These are phyloP conservation scores for Penicillium sp. DNA, from an alignment of 2,329 filamentous ascomycete species.

Conservation along the genomic window DNA sequence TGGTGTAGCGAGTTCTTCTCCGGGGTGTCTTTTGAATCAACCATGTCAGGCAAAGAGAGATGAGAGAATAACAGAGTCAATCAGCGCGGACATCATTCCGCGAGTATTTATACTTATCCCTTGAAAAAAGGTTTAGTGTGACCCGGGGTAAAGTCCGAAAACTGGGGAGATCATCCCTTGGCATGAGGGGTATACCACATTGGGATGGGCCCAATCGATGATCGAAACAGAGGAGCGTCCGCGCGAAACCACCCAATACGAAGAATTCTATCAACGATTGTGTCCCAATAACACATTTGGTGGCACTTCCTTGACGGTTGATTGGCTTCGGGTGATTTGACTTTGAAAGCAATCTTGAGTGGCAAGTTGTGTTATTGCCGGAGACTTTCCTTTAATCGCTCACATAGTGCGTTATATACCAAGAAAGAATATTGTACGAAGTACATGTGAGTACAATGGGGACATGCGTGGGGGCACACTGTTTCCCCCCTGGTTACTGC, in stretches of 20 bases:
- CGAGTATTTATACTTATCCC: background rate
- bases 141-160: slow-evolving; percentile 6
- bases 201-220: background rate
- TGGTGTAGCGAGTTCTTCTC: slow-evolving; percentile 13
- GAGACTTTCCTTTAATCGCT: background rate
- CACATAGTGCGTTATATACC: background rate
- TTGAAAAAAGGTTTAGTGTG: background rate
- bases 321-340: background rate
- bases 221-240: slow-evolving; percentile 2
- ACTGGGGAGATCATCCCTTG: slow-evolving; percentile 1
- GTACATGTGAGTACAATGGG: background rate
- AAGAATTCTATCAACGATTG: background rate
- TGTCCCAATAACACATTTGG: background rate
- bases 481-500: background rate
- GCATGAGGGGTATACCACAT: slow-evolving; percentile 4
- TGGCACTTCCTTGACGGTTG: background rate
- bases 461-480: background rate
- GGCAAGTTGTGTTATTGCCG: background rate
- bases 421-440: background rate
- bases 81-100: background rate
- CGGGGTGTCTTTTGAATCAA: slow-evolving; percentile 1
- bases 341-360: background rate
- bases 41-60: slow-evolving; percentile 5
- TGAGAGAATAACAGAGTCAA: background rate
- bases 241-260: background rate